Conservation (phyloP, 176 grass and related monocot genomes). For the Oryza glumipatula region DNA sequence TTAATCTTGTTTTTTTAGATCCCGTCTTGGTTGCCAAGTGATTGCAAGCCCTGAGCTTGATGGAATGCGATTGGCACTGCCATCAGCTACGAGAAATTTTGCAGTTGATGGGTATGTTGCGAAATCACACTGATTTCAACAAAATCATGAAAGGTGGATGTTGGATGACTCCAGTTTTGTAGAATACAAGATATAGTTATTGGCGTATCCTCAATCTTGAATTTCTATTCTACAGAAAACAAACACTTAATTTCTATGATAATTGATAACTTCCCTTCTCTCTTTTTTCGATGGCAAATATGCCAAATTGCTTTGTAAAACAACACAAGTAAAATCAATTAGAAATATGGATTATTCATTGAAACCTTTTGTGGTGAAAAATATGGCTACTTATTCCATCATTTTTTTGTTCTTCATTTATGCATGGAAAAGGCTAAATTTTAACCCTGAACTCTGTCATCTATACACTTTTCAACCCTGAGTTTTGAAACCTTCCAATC, state of each 20-base stretch:
- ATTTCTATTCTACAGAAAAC: not conserved
- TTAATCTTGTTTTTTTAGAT: slow-evolving; percentile 54
- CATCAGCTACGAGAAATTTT: slow-evolving; percentile 75
- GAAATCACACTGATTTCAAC: slow-evolving; percentile 67
- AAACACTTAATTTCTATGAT: not conserved
- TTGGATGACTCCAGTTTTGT: slow-evolving; percentile 29
- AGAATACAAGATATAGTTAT: slow-evolving; percentile 31
- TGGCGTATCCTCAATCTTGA: slow-evolving; percentile 12
- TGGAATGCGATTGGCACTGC: slow-evolving; percentile 72
- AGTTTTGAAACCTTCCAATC: not conserved
- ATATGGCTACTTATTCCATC: not conserved
- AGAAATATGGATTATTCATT: not conserved
- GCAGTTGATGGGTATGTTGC: slow-evolving; percentile 68
- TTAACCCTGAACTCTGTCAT: too few species aligned
- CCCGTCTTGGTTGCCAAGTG: slow-evolving; percentile 88
- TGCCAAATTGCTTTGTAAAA: slow-evolving; percentile 20
- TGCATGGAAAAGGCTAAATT: not conserved
- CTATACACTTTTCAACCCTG: not conserved
- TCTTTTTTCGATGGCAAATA: slow-evolving; percentile 26
- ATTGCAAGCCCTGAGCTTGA: slow-evolving; percentile 89
- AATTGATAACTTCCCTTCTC: not conserved
- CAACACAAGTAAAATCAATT: slow-evolving; percentile 4
- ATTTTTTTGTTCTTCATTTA: not conserved
- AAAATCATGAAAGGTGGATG: not conserved
- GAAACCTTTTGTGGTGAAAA: not conserved